phyloP scores from a whole-genome alignment of 2,329 filamentous ascomycete species.

The Malbranchea zuffiana region DNA sequence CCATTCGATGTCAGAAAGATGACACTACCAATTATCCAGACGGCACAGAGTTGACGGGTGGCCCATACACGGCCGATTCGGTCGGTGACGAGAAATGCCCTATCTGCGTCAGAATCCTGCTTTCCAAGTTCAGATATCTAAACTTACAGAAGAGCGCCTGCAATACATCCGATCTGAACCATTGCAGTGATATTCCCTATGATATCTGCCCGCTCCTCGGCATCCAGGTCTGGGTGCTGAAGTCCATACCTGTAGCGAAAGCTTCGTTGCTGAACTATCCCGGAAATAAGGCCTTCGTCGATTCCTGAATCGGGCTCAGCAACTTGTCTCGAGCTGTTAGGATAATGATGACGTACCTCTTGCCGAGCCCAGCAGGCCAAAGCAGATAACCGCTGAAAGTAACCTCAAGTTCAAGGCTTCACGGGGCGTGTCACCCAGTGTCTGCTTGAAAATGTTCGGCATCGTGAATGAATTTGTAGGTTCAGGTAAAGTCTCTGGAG shows the following conservation, averaged over 20 bases:
- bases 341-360: slow-evolving; percentile 45
- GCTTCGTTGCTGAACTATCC: slow-evolving; percentile 55
- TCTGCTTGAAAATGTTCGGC: slow-evolving; percentile 52
- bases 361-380: slow-evolving; percentile 64
- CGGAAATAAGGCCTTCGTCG: slow-evolving; percentile 70
- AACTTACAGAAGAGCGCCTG: slow-evolving; percentile 51
- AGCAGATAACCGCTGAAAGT: slow-evolving; percentile 65
- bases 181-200: slow-evolving; percentile 69
- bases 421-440: slow-evolving; percentile 54
- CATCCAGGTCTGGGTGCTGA: slow-evolving; percentile 36
- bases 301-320: slow-evolving; percentile 27
- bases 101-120: slow-evolving; percentile 20
- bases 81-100: slow-evolving; percentile 41
- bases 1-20: slow-evolving; percentile 36
- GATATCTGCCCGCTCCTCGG: slow-evolving; percentile 51
- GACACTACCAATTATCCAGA: slow-evolving; percentile 34
- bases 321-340: too few relatives aligned
- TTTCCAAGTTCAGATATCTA: neutral
- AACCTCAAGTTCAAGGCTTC: slow-evolving; percentile 67
- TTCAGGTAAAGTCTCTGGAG: neutral
- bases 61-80: slow-evolving; percentile 36
- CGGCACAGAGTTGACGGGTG: slow-evolving; percentile 30
- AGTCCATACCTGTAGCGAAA: slow-evolving; percentile 53
- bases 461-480: slow-evolving; percentile 50
- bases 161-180: slow-evolving; percentile 69